phyloP scores from a whole-genome alignment of 148 eudicot genomes.

The Nepenthes gracilis region DNA sequence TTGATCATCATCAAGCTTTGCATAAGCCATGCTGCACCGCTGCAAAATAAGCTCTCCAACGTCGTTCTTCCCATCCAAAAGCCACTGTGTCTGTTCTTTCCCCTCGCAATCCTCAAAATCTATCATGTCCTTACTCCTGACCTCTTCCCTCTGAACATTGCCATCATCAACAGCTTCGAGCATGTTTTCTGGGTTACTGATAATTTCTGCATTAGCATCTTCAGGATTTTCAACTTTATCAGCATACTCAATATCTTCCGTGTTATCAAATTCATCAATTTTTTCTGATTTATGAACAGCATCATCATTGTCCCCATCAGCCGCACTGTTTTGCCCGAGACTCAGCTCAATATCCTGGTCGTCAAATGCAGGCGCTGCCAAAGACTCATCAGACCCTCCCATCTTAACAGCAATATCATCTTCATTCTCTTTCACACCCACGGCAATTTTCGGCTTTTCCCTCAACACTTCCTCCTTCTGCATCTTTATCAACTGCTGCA shows the following conservation, averaged over 20 bases:
- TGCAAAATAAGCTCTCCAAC: conserved; percentile 35
- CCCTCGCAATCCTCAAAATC: conserved; percentile 31
- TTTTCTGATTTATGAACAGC: conserved; percentile 1
- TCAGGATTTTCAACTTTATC: conserved; percentile 4
- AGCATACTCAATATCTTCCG: conserved; percentile 5
- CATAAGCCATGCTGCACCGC: conserved; percentile 30
- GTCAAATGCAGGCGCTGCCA: conserved; percentile 9
- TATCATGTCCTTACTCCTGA: conserved; percentile 24
- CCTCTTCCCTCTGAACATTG: conserved; percentile 20
- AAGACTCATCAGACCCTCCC: conserved; percentile 16
- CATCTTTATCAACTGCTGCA: conserved; percentile 60
- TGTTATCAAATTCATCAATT: neutral
- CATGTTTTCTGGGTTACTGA: no score
- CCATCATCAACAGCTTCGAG: neutral
- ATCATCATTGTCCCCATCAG: conserved; percentile 2
- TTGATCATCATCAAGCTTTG: conserved; percentile 17
- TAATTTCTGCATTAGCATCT: neutral
- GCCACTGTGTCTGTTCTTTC: conserved; percentile 37
- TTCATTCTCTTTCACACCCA: conserved; percentile 19
- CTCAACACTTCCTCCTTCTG: conserved; percentile 35
- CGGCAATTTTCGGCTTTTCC: conserved; percentile 9
- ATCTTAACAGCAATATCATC: conserved; percentile 26
- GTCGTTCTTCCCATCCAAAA: conserved; percentile 24
- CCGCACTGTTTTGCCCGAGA: conserved; percentile 27
- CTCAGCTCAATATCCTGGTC: conserved; percentile 30